Percentiles rank a stretch among this genome's conserved stretches.
These are phyloP conservation scores for Ceratocystis alfenasii DNA, from an alignment of 2,329 filamentous ascomycete genomes.

Conservation along the genomic window DNA sequence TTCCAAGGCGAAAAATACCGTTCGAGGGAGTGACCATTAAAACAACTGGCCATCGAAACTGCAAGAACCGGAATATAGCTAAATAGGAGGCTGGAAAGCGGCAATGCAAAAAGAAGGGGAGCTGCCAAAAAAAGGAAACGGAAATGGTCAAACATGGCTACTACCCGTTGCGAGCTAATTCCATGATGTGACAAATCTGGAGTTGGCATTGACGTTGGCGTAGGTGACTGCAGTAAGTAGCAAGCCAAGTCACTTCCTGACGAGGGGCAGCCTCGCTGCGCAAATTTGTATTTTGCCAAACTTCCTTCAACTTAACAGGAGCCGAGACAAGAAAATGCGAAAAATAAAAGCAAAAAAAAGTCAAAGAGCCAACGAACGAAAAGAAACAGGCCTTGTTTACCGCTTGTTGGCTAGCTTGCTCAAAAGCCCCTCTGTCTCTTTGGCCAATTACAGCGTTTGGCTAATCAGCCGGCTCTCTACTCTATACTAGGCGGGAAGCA, in stretches of 20 bases:
- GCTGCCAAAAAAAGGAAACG: not conserved
- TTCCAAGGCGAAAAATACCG: not conserved
- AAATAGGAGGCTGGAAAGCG: not conserved
- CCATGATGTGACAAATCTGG: not conserved
- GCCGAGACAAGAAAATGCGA: not conserved
- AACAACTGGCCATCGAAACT: not conserved
- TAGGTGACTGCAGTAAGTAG: not conserved
- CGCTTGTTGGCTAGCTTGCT: not conserved
- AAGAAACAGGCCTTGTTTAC: not conserved
- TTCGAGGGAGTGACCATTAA: not conserved
- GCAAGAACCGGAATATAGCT: not conserved
- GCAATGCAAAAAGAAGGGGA: not conserved
- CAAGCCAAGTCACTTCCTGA: no score
- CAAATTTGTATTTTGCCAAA: not conserved
- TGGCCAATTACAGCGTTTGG: not conserved
- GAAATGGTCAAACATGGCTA: not conserved
- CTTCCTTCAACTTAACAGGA: not conserved
- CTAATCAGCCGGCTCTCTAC: not conserved
- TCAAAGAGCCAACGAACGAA: no score
- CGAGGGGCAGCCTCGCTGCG: no score
- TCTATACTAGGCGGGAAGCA: constrained; percentile 1
- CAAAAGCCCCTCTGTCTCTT: not conserved
- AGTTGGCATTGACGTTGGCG: constrained; percentile 5
- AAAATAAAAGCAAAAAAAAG: not conserved
- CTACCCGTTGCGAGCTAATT: not conserved